Evolutionary conservation across 495 filamentous ascomycete genomes (phyloP).

Genomic region (Penicillium roqueforti): DNA sequence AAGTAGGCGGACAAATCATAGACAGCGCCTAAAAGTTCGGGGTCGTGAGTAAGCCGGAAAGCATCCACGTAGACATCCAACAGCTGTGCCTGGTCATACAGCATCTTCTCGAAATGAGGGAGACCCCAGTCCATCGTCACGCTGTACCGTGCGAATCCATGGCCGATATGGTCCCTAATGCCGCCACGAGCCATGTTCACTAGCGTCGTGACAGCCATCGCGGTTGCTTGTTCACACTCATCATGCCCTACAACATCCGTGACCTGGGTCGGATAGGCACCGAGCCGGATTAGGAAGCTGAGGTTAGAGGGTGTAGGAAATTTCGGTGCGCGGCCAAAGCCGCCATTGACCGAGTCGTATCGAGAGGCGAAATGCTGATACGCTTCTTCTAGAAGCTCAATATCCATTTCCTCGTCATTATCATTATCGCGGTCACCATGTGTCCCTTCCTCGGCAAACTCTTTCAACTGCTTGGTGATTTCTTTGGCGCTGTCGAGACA

Average conservation of each 20-base stretch:
- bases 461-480: constrained; percentile 72
- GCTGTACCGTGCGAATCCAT: constrained; percentile 86
- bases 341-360: constrained; percentile 74
- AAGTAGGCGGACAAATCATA: constrained; percentile 84
- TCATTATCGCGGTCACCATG: constrained; percentile 53
- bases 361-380: constrained; percentile 72
- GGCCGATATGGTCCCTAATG: constrained; percentile 88
- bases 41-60: constrained; percentile 66
- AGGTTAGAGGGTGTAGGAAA: constrained; percentile 88
- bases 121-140: constrained; percentile 87
- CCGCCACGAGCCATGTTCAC: constrained; percentile 79
- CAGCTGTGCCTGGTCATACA: constrained; percentile 90
- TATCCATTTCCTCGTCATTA: constrained; percentile 67
- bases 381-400: constrained; percentile 89
- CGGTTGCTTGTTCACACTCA: constrained; percentile 68
- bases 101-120: constrained; percentile 98
- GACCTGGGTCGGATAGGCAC: constrained; percentile 66
- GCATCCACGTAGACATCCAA: constrained; percentile 84
- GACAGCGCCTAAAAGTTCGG: constrained; percentile 73
- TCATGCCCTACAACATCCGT: constrained; percentile 78
- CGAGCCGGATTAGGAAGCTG: constrained; percentile 73
- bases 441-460: constrained; percentile 84
- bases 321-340: constrained; percentile 75
- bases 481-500: constrained; percentile 79
- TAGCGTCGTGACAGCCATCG: constrained; percentile 81